These are phyloP conservation scores for Colletotrichum sansevieriae DNA, from an alignment of 2,329 filamentous ascomycete genomes.

Conservation along the genomic window DNA sequence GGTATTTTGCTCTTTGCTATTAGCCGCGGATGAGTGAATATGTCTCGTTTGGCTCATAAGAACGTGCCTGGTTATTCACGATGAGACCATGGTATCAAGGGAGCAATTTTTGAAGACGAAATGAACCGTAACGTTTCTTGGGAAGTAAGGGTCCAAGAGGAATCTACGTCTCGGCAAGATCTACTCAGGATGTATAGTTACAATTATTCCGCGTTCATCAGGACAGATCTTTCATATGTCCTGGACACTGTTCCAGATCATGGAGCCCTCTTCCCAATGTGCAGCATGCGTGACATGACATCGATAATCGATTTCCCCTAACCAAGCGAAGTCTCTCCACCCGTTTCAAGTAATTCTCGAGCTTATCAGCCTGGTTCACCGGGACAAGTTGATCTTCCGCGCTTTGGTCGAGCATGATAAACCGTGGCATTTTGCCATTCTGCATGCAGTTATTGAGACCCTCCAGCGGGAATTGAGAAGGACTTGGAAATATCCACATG, in stretches of 20 bases:
- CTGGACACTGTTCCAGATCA: slow-evolving; percentile 3
- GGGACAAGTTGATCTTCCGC: slow-evolving; percentile 1
- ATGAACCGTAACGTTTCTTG: too few species aligned
- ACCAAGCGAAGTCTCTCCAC: background rate
- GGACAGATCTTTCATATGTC: slow-evolving; percentile 1
- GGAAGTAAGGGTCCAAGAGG: too few species aligned
- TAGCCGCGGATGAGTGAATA: too few species aligned
- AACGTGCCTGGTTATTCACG: too few species aligned
- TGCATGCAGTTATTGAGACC: background rate
- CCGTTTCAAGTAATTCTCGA: background rate
- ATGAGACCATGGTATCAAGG: too few species aligned
- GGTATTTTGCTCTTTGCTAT: too few species aligned
- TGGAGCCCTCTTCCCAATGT: background rate
- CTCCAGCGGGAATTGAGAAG: background rate
- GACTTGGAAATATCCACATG: background rate
- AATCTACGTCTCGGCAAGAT: too few species aligned
- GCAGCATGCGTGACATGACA: slow-evolving; percentile 3
- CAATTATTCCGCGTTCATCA: background rate
- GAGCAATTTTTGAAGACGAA: too few species aligned
- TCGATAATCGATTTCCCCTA: background rate
- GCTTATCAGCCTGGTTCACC: background rate
- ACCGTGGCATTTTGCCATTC: background rate
- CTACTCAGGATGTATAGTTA: too few species aligned
- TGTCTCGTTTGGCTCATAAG: too few species aligned
- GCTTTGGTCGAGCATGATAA: slow-evolving; percentile 9